Base-by-base conservation (phyloP, 179 eudicot species). In the Corrigiola litoralis region DNA sequence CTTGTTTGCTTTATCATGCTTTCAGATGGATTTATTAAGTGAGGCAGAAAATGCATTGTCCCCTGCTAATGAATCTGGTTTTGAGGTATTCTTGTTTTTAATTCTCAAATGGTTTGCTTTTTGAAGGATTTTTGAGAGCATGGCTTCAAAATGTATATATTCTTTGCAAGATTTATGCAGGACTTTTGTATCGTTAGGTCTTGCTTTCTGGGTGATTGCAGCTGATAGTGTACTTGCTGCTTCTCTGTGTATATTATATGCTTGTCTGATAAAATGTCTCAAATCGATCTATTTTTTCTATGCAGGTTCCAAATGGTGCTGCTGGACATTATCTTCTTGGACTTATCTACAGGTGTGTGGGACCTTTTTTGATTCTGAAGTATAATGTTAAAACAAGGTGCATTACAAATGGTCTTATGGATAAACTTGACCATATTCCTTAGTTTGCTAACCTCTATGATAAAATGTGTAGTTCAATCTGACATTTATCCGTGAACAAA, bases 271-370 rank as follows among this genome's bases (percentile, higher is more conserved):
- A 60, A 50, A 18, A 25, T 49, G 24, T 59, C n/a, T 45, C 41
- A 31, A 49, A 18, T 32, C 16, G n/a, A 1, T 57, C 38, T 47
- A n/a, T 68, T 41, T 66, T 61, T 6, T 69, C 40, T 53, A 11
- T 63, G 64, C 84, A 95, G 99, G 85, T 95, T 60, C 99, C 96
- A 42, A 88, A 92, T 82, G 99, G 97, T 64, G 97, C 97, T 68
- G 92, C 99, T 67, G 99, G 99, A 63, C 99, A 92, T 84, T 92
- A 92, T 78, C 99, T 95, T 72, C 97, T 95, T 69, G 99, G 96
- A 69, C 97, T 88, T 61, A 75, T 95, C 67, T 91, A 85, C 75
- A 95, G 99, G 99, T 87, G 65, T 28, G 37, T 29, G 37, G 42
- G 60, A 13, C 46, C 41, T 41, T 32, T 25, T 64, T 65, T 40